These are phyloP conservation scores for Alternaria burnsii DNA, from an alignment of 2,329 filamentous ascomycete genomes.

Conservation along the genomic window DNA sequence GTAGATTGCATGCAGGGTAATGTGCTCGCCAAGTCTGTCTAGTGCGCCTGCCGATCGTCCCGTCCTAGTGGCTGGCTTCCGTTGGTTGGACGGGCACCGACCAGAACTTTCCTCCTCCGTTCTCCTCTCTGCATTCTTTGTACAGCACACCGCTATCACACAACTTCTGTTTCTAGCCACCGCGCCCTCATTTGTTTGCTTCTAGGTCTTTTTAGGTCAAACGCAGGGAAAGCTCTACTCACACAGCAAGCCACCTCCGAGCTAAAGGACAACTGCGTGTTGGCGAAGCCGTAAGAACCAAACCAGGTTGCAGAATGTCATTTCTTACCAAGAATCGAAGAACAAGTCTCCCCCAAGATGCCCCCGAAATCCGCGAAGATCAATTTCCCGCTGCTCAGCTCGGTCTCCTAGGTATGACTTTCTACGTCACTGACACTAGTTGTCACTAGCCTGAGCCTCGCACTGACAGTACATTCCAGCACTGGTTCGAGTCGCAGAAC, in stretches of 20 bases:
- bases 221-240: conserved; percentile 25
- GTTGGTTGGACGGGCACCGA: conserved; percentile 5
- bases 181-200: conserved; percentile 9
- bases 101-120: conserved; percentile 19
- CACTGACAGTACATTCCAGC: conserved; percentile 60
- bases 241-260: conserved; percentile 18
- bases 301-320: conserved; percentile 62
- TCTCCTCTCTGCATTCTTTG: conserved; percentile 3
- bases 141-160: conserved; percentile 6
- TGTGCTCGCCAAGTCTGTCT: conserved; percentile 14
- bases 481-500: conserved; percentile 90
- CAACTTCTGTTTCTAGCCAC: conserved; percentile 11
- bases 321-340: conserved; percentile 63
- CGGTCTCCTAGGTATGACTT: conserved; percentile 77
- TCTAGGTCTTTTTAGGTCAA: conserved; percentile 13
- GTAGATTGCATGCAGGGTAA: conserved; percentile 6
- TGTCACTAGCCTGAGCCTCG: neutral
- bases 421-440: neutral
- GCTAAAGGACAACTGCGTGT: conserved; percentile 27
- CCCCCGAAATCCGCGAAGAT: conserved; percentile 65
- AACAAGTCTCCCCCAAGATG: conserved; percentile 66
- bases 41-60: conserved; percentile 22
- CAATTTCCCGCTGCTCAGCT: conserved; percentile 81
- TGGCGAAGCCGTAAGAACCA: conserved; percentile 61
- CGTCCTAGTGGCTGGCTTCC: conserved; percentile 15